Percentiles rank a stretch among this genome's conserved stretches.
Evolutionary conservation across 192 early-diverging fungal species (phyloP).

Genomic region (Backusella westeae): DNA sequence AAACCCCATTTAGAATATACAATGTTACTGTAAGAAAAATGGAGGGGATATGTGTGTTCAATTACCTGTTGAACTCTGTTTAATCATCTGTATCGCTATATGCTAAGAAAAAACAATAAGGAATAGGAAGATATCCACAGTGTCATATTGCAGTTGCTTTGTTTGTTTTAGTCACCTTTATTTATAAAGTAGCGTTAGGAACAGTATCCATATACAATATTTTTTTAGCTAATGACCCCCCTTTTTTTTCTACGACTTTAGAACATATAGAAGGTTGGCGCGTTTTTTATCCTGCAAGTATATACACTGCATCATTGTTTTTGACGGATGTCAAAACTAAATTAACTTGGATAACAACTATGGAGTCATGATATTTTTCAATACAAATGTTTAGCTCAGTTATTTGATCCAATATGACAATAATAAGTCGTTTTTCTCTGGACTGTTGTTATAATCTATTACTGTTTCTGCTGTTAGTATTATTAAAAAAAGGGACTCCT

Average conservation of each 20-base stretch:
- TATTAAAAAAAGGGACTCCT: background rate
- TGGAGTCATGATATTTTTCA: background rate
- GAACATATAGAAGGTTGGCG: background rate
- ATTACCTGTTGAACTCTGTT: background rate
- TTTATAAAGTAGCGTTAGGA: background rate
- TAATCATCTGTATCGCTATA: background rate
- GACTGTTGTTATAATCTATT: background rate
- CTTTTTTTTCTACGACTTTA: background rate
- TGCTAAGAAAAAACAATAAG: background rate
- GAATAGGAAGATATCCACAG: background rate
- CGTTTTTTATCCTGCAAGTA: background rate
- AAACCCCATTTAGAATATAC: no score
- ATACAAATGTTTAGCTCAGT: background rate
- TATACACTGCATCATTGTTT: background rate
- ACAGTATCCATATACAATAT: background rate
- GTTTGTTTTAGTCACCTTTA: background rate
- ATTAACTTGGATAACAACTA: background rate
- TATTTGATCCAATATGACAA: background rate
- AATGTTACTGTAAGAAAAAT: no score
- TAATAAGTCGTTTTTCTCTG: background rate
- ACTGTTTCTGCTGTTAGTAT: background rate
- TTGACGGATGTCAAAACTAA: background rate
- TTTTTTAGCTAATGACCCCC: no score
- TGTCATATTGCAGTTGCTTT: background rate
- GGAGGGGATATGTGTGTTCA: no score